Base-by-base conservation (phyloP, 2,329 filamentous ascomycete species). In the Paecilomyces fulvus region DNA sequence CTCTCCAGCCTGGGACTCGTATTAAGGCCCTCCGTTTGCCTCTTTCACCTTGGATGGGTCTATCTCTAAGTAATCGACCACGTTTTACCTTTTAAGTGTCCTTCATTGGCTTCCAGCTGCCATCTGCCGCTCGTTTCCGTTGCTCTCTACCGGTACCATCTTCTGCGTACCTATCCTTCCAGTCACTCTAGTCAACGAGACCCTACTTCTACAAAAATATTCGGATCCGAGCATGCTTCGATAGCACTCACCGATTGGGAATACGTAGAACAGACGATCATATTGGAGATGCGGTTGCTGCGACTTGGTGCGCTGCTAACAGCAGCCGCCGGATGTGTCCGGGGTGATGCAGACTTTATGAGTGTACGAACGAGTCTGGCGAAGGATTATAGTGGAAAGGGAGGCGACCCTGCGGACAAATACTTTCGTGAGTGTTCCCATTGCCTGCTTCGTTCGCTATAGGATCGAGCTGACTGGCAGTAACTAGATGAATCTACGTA, bases 401-500 rank as follows among this genome's bases (percentile, higher is more conserved):
- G 62, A 23, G 67, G 69, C 11, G 71, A 76, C 54, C 71, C 74
- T 2, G 71, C 67, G 11, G 66, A 72, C 37, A 81, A 81, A 66
- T 81, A 81, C 65, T 81, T 81, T 64, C 77, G 74, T 74, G 61
- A 70, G 73, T 71, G 52, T 21, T 55, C 37, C 55, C 54, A 30
- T 31, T 55, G 21, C 49, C 30, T 48, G 31, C 57, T 54, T 43
- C 30, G 52, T 43, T 23, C 51, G 46, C 58, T 52, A 56, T 55
- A 46, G 60, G 23, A 52, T 52, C 37, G 51, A 25, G 30, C 58
- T 60, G 37, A 60, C 55, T 20, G 25, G 12, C 43, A 31, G 21
- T 56, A n/a, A n/a, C n/a, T n/a, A 75, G 73, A 77, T 64, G 78
- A 80, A 67, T 76, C 74, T 20, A 62, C 62, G 73, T 76, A 72